Evolutionary conservation across 345 rosid genomes (phyloP).

Genomic region (Iberis pinnata): DNA sequence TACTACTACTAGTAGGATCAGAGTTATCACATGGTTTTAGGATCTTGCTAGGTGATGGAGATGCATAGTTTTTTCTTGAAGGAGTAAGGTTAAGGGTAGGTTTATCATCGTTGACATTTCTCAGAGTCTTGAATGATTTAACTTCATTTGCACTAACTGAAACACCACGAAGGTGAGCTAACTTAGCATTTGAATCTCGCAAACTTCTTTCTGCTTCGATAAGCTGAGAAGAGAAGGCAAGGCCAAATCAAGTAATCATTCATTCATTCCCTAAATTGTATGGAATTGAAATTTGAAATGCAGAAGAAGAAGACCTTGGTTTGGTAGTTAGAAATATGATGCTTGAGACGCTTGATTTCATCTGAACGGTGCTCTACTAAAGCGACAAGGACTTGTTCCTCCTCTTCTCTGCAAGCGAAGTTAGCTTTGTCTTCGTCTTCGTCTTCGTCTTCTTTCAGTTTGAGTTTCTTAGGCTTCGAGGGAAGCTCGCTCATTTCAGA

Average conservation of each 20-base stretch:
- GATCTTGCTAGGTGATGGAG: conserved; percentile 38
- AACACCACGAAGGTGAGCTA: conserved; percentile 49
- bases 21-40: conserved; percentile 38
- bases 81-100: conserved; percentile 23
- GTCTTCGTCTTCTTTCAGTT: conserved; percentile 15
- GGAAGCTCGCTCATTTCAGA: conserved; percentile 24
- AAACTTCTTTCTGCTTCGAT: conserved; percentile 53
- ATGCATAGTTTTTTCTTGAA: conserved; percentile 13
- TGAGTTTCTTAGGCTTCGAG: conserved; percentile 9
- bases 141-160: conserved; percentile 32
- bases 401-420: conserved; percentile 40
- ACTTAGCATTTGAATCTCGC: conserved; percentile 43
- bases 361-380: conserved; percentile 61
- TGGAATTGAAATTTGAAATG: neutral
- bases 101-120: conserved; percentile 23
- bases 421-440: conserved; percentile 24
- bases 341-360: conserved; percentile 54
- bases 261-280: neutral
- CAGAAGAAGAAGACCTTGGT: conserved; percentile 45
- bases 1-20: conserved; percentile 29
- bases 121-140: conserved; percentile 16
- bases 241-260: conserved; percentile 1
- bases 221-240: conserved; percentile 42
- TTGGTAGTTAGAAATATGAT: conserved; percentile 60
- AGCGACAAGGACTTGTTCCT: conserved; percentile 64